Base-by-base conservation (phyloP, 352 stramenopile species). In the Pythium oligandrum region DNA sequence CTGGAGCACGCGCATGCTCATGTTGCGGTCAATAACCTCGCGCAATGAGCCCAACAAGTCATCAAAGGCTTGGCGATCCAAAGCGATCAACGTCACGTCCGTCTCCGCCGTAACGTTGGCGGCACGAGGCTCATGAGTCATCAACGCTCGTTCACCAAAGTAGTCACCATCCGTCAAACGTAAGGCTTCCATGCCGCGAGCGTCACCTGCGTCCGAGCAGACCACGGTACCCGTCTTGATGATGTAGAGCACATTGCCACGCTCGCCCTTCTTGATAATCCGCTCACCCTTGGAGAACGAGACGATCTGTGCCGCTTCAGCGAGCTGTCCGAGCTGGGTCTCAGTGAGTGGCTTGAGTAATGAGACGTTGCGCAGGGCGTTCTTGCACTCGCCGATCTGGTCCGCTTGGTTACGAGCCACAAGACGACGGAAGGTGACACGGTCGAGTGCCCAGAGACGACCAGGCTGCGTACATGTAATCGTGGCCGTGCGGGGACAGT, bases 1-100 rank as follows among this genome's bases (percentile, higher is more conserved):
- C 50, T 86, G 77, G n/a, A 90, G 62, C 48, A 90, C 77, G 8
- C 79, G 74, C 59, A 90, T 84, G 51, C 73, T 85, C 70, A 87
- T 80, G 58, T 97, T 97, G 60, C 83, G 70, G 36, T 97, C 78
- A 35, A 98, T 83, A 6, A 98, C 74, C 53, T 90, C 86, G n/a
- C 93, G 69, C 30, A 98, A 66, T 54, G 92, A 86, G 30, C 95
- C 95, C 17, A 98, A 66, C 40, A 96, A 87, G 43, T 91, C 76
- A 57, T 97, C 82, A 58, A 98, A 98, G 8, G 96, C 91, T 54
- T 98, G 87, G 36, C 90, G 82, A 61, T 96, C 89, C 39, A 98
- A 72, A 12, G 78, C 86, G 51, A 98, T 86, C 10, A 79, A 59
- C 8, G 71, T 75, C 42, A 86, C 78, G 38, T 84, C 71, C 10